These are phyloP conservation scores for Lagenaria siceraria DNA, from an alignment of 306 rosid species.

Conservation along the genomic window DNA sequence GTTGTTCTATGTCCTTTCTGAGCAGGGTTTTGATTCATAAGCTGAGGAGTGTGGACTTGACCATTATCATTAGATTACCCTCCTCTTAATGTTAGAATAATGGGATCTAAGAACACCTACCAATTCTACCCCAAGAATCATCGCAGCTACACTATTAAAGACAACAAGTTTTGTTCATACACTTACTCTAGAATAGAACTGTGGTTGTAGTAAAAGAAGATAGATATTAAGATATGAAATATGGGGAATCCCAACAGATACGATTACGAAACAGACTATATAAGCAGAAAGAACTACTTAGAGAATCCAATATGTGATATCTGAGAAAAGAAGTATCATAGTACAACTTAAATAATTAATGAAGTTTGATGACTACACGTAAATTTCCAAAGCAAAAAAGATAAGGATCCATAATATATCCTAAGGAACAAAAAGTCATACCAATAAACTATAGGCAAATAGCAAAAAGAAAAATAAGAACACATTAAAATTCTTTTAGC, in stretches of 20 bases:
- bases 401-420: not conserved
- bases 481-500: conserved; percentile 16
- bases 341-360: not conserved
- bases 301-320: not conserved
- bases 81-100: too few species aligned
- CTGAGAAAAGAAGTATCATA: not conserved
- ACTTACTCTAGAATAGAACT: not conserved
- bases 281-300: not conserved
- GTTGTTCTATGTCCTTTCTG: not conserved
- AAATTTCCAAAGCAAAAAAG: not conserved
- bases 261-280: not conserved
- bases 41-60: conserved; percentile 51
- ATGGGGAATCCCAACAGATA: not conserved
- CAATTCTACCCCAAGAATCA: not conserved
- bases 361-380: not conserved
- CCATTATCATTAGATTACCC: too few species aligned
- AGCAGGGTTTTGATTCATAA: conserved; percentile 52
- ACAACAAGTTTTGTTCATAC: not conserved
- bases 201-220: not conserved
- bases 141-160: not conserved
- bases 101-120: not conserved
- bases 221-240: not conserved
- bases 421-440: not conserved
- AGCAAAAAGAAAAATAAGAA: not conserved
- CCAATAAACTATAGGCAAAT: not conserved